A percentile compares a stretch with the other conserved stretches of the same genome.
These are phyloP conservation scores for Naganishia sp. DNA, from an alignment of 1,284 basidiomycete species.

Conservation along the genomic window DNA sequence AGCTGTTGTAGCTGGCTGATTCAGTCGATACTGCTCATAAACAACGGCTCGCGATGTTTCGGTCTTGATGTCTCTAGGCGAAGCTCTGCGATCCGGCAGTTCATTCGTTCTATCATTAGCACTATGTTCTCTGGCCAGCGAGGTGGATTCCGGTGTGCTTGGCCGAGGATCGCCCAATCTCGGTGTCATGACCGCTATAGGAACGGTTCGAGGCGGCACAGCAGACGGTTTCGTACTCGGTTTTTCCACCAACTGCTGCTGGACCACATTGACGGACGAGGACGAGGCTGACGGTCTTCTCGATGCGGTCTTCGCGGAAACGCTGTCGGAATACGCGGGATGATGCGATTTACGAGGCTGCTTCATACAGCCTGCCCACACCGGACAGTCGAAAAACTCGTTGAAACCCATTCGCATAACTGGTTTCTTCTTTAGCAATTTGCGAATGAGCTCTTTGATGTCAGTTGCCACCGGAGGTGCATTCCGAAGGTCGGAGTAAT, in stretches of 20 bases:
- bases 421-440: conserved; percentile 79
- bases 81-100: not conserved
- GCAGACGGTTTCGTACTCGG: not conserved
- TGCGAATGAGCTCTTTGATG: conserved; percentile 83
- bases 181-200: not conserved
- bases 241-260: not conserved
- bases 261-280: not conserved
- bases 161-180: not conserved
- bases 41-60: not conserved
- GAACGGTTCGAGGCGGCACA: not conserved
- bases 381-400: conserved; percentile 83
- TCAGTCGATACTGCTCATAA: not conserved
- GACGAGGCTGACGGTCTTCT: conserved; percentile 13
- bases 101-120: not conserved
- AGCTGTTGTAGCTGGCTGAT: not conserved
- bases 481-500: conserved; percentile 20
- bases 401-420: conserved; percentile 85
- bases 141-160: not conserved
- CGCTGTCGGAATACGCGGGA: conserved; percentile 4
- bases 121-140: not conserved
- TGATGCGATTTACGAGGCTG: conserved; percentile 41
- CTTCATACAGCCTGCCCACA: conserved; percentile 75
- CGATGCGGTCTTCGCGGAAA: not conserved
- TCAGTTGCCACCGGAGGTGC: conserved; percentile 68
- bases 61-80: not conserved